These are phyloP conservation scores for Erodium texanum DNA, from an alignment of 441 rosid species.

Conservation along the genomic window DNA sequence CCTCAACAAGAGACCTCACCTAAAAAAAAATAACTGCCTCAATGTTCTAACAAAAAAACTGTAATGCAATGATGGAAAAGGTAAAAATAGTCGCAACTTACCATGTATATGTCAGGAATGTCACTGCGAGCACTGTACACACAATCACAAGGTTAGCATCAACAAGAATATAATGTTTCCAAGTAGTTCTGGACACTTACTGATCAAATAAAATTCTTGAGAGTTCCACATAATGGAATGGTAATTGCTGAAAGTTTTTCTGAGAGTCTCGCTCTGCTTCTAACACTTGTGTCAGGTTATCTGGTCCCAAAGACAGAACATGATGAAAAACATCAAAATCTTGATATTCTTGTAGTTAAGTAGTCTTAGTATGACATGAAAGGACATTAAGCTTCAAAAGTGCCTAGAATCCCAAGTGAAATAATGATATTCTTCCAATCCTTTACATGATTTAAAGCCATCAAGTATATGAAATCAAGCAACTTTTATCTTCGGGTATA, in stretches of 20 bases:
- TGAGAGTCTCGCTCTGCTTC: constrained; percentile 84
- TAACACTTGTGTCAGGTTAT: constrained; percentile 57
- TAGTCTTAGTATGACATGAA: neutral
- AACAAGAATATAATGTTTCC: neutral
- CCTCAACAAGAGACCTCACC: constrained; percentile 85
- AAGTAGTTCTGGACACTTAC: constrained; percentile 22
- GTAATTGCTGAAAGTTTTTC: constrained; percentile 64
- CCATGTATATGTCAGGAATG: constrained; percentile 86
- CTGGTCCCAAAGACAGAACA: constrained; percentile 24
- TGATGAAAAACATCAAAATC: neutral
- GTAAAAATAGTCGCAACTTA: constrained; percentile 23
- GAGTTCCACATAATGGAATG: constrained; percentile 81
- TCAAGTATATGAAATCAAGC: neutral
- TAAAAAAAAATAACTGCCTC: constrained; percentile 19
- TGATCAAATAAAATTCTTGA: constrained; percentile 79
- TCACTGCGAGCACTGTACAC: constrained; percentile 71
- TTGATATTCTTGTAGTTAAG: neutral
- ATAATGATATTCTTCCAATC: neutral
- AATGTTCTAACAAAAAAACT: constrained; percentile 10
- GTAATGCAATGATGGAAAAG: constrained; percentile 12
- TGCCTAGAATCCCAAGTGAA: neutral
- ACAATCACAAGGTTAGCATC: constrained; percentile 17
- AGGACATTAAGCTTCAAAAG: neutral
- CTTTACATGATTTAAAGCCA: neutral
- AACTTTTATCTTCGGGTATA: neutral